Evolutionary conservation across 306 rosid genomes (phyloP), one percentile per base, ranked within the genome.

Genomic region (Dalbergia oliveri): DNA sequence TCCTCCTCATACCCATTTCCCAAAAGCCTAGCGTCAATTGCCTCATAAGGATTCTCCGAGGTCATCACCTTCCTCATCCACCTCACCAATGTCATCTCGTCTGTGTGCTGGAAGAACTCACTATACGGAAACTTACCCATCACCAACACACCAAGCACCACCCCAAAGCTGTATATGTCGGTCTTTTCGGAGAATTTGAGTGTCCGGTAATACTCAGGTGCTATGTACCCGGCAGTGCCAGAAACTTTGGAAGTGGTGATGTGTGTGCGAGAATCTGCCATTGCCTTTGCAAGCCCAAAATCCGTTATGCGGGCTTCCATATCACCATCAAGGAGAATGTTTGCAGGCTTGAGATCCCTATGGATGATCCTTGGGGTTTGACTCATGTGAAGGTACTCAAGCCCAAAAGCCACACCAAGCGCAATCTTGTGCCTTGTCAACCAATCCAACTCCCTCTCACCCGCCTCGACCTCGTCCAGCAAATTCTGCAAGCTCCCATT

Each of bases 241-340:
- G 97, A 97, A 9, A 93, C 89, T 2, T 87, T 83, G 0, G 97
- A 96, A 62, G 93, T 75, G 13, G 92, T 78, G 51, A 96, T 82
- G 61, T 93, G 99, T 0, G 99, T 96, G 0, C 90, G 51, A 21
- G 87, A 87, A 23, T 96, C 97, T 0, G 97, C 97, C 86, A 96
- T 86, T 14, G 90, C 90, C 65, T 96, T 93, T 0, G 99, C 99
- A 2, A 91, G 91, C 44, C 99, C 98, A n/a, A 96, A 96, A 88
- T 96, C 97, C 2, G 99, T 92, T 15, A 96, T 93, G 4, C 99
- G 69, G 9, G 98, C 99, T 62, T 91, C 99, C 97, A 93, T 89
- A 31, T 93, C 88, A 63, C 90, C 99, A 5, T 96, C 99, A 1
- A 96, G 91, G 51, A 96, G 89, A 50, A 93, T 63, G 21, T 93